Evolutionary conservation across 2,329 filamentous ascomycete species (phyloP), one percentile per base, ranked within the genome.

Genomic region (Fusarium gaditjirri): DNA sequence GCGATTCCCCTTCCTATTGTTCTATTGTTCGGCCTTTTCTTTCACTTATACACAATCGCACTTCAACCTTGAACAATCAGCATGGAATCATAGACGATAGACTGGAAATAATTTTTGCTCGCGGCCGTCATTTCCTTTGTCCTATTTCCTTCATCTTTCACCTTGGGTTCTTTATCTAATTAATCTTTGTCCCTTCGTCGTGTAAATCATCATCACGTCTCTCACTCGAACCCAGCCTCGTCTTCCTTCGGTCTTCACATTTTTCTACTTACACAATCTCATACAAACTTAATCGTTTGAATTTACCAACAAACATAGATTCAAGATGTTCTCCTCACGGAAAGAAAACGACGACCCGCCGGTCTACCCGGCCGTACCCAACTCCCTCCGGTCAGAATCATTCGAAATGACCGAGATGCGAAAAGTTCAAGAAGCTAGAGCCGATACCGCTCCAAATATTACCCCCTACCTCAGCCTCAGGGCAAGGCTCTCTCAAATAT

Each of bases 391-490:
- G 36, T 75, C 80, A 61, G 78, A 82, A 57, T 81, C 83, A 23
- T 75, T 83, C 72, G 79, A 82, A 65, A 78, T 81, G 68, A 71
- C 77, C 60, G 78, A 80, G 56, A 72, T 80, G 65, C 75, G 73
- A 47, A 80, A 77, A 62, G 70, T 77, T 23, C 77, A 79, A 52
- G 74, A 79, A 58, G 75, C 78, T 58, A 78, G 78, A 55, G 77
- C 88, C 80, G 86, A 86, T 80, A 91, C 92, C 71, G 88, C 90
- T 81, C 89, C 89, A 80, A 89, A 89, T 79, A 88, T 93, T 78
- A 98, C 94, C 72, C 95, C 96, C 70, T 98, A 98, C 81, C 92
- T 99, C 71, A 94, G 95, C 77, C 90, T 98, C 79, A 90, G 91
- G 78, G 92, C 95, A 77, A 92, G 95, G 78, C 88, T 98, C 77